Percentiles rank a stretch among this genome's conserved stretches.
These are phyloP conservation scores for Mycena maculata DNA, from an alignment of 768 basidiomycete species.

Conservation along the genomic window DNA sequence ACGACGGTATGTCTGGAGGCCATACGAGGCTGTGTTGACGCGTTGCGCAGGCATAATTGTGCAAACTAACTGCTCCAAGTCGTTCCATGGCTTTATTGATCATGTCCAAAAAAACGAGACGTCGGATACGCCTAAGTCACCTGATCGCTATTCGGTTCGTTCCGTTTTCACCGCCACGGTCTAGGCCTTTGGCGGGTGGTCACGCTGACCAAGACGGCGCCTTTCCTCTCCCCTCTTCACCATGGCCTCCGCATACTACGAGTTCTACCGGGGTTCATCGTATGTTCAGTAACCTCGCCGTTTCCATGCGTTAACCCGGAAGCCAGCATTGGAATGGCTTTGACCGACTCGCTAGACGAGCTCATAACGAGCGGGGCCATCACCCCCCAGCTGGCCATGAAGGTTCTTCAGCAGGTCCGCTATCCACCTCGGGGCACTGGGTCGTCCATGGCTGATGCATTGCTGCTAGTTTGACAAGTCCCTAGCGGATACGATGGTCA, in stretches of 20 bases:
- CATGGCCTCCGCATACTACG: slow-evolving; percentile 88
- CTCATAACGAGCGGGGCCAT: slow-evolving; percentile 97
- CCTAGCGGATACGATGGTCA: slow-evolving; percentile 90
- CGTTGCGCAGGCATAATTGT: no score
- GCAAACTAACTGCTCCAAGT: no score
- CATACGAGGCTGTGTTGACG: no score
- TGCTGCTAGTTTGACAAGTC: slow-evolving; percentile 91
- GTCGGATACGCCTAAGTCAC: no score
- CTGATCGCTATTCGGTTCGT: slow-evolving; percentile 3
- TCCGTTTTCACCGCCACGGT: background rate
- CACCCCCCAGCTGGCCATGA: slow-evolving; percentile 98
- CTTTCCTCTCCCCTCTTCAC: background rate
- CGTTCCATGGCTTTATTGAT: no score
- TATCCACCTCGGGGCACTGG: background rate
- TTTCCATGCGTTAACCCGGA: slow-evolving; percentile 12
- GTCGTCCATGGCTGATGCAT: background rate
- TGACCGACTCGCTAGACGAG: slow-evolving; percentile 98
- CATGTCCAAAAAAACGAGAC: no score
- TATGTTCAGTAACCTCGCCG: slow-evolving; percentile 54
- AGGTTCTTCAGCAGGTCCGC: slow-evolving; percentile 93
- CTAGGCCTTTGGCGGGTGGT: background rate
- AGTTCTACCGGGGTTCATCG: slow-evolving; percentile 94
- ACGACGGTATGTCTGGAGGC: no score
- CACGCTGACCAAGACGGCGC: background rate
- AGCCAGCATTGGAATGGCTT: slow-evolving; percentile 93